A percentile compares a stretch with the other conserved stretches of the same genome.
Evolutionary conservation across 139 green algal species (phyloP).

Genomic region (Monoraphidium neglectum): DNA sequence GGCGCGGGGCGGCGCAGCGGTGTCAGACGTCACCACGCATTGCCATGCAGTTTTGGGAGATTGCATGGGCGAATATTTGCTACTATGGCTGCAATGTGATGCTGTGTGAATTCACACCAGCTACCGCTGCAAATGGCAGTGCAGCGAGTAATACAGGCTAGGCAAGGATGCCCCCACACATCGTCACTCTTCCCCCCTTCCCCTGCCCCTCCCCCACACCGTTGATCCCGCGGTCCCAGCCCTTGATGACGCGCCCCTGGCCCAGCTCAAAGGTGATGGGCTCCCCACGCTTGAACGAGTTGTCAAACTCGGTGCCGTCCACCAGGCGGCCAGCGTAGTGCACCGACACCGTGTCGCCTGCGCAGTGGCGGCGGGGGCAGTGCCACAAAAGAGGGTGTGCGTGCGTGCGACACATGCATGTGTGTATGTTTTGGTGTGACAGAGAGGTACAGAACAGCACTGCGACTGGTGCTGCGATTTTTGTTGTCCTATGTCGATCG

Average conservation of each 20-base stretch:
- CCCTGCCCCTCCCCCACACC: not conserved
- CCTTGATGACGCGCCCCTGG: slow-evolving; percentile 31
- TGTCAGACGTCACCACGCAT: no score
- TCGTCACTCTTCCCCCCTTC: no score
- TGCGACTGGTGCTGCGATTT: no score
- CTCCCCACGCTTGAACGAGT: slow-evolving; percentile 24
- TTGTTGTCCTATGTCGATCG: no score
- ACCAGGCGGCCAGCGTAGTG: slow-evolving; percentile 44
- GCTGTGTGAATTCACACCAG: not conserved
- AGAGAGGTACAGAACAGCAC: no score
- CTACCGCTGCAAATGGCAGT: not conserved
- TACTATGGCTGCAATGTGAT: not conserved
- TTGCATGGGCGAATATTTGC: not conserved
- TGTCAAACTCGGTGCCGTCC: slow-evolving; percentile 61
- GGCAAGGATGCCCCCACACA: not conserved
- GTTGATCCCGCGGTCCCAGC: slow-evolving; percentile 19
- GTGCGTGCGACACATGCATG: no score
- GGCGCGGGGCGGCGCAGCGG: no score
- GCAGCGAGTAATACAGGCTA: not conserved
- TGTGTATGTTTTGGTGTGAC: no score
- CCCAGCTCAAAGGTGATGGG: slow-evolving; percentile 37
- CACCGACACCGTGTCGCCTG: slow-evolving; percentile 35
- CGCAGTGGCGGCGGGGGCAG: not conserved
- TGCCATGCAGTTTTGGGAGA: no score
- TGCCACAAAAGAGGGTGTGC: no score